Conservation (phyloP, 257 asterid genomes). For the Asclepias syriaca region DNA sequence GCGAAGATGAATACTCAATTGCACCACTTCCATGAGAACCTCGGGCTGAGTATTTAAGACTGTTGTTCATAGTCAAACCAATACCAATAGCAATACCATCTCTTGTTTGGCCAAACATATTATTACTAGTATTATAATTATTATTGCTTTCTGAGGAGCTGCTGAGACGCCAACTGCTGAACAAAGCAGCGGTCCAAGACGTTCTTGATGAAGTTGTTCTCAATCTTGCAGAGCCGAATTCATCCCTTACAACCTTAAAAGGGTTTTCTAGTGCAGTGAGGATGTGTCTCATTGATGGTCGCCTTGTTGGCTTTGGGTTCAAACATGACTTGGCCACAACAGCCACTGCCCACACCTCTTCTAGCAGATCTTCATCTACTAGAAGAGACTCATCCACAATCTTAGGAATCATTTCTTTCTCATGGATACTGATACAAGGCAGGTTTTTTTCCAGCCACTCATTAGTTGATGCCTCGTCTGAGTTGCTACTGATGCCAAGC, state of each 20-base stretch:
- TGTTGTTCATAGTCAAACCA: conserved; percentile 10
- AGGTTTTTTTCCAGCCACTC: conserved; percentile 47
- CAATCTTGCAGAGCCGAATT: conserved; percentile 41
- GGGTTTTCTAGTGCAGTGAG: conserved; percentile 69
- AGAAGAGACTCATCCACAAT: conserved; percentile 55
- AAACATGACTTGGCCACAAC: conserved; percentile 66
- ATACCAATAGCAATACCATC: conserved; percentile 30
- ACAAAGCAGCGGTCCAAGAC: conserved; percentile 53
- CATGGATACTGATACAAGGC: conserved; percentile 37
- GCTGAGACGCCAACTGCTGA: conserved; percentile 45
- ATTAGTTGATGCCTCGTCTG: conserved; percentile 32
- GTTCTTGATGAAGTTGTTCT: conserved; percentile 38
- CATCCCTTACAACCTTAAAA: conserved; percentile 60
- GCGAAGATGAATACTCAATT: conserved; percentile 44
- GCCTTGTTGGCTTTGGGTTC: conserved; percentile 49
- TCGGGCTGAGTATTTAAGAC: conserved; percentile 40
- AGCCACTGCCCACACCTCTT: conserved; percentile 72
- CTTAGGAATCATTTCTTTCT: conserved; percentile 40
- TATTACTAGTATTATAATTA: too few species aligned
- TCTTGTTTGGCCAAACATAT: conserved; percentile 28
- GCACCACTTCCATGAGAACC: conserved; percentile 58
- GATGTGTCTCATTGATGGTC: conserved; percentile 59
- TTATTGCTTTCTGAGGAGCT: conserved; percentile 51
- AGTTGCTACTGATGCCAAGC: conserved; percentile 42
- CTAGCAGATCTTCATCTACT: conserved; percentile 59